phyloP scores from a whole-genome alignment of 2,329 filamentous ascomycete species.

The Thelonectria blattea region DNA sequence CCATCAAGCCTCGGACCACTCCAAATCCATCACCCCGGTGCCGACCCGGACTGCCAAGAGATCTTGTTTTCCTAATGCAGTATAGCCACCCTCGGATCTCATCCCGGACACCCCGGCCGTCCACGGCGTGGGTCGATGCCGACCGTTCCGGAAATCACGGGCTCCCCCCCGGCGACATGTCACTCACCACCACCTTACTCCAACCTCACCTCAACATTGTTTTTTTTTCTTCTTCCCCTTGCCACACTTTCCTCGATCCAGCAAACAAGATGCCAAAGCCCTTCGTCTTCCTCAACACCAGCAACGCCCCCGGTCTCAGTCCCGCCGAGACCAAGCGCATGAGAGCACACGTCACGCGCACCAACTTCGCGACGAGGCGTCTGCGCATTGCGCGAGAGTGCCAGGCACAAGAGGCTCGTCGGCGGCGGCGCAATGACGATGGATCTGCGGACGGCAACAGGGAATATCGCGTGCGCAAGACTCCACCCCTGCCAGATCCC shows the following conservation, averaged over 20 bases:
- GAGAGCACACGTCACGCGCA: constrained; percentile 30
- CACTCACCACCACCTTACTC: not conserved
- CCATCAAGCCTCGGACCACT: not conserved
- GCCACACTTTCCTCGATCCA: not conserved
- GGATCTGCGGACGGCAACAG: not conserved
- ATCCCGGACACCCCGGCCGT: not conserved
- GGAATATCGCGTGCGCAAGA: not conserved
- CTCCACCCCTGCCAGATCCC: not conserved
- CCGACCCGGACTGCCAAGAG: constrained; percentile 2
- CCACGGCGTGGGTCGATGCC: not conserved
- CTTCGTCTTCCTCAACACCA: constrained; percentile 31
- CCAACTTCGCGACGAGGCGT: constrained; percentile 28
- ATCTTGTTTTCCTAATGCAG: constrained; percentile 29
- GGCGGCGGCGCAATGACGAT: no score
- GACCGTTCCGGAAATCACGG: not conserved
- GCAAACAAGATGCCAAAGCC: constrained; percentile 9
- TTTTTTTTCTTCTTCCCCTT: not conserved
- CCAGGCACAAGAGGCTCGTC: not conserved
- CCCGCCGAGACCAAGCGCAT: constrained; percentile 20
- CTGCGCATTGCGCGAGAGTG: constrained; percentile 15
- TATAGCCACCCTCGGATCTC: not conserved
- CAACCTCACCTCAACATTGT: no score
- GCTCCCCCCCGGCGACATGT: not conserved
- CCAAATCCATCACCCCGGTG: no score
- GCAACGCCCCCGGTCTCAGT: constrained; percentile 20